Base-by-base conservation (phyloP, 768 basidiomycete genomes). In the Leccinum pellstonianum region DNA sequence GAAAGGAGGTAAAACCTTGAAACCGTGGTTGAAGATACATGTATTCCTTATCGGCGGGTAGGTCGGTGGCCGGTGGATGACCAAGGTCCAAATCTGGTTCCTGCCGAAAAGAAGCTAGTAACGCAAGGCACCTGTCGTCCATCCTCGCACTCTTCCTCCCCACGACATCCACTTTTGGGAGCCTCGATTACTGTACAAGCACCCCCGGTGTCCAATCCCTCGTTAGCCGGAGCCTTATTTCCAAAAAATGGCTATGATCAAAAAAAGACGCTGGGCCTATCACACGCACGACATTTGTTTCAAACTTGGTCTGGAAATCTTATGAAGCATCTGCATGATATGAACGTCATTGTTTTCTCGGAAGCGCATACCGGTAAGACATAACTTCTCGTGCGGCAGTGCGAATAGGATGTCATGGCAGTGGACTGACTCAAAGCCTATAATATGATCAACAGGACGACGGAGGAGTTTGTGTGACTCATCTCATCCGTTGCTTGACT, bases 371-470 rank as follows among this genome's bases (percentile, higher is more conserved):
- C 55, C 14, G 58, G 52, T 15, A 35, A 7, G 33, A 15, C 38
- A 55, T 48, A 52, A 50, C 49, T 38, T 33, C 25, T 23, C 3
- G 29, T 43, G 43, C 25, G 46, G 59, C 57, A 58, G n/a, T 57
- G 46, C 29, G 46, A 51, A 52, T 51, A 15, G 37, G 11, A 37
- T 19, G 11, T 7, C 9, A 60, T 52, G 55, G 68, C 50, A 23
- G 50, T 51, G 57, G 47, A 31, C 57, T 6, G 17, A 11, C 15
- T 27, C 31, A 12, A 52, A 46, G 10, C 25, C 14, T 68, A 68
- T 70, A 70, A 60, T 53, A 70, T 37, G 47, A 51, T 29, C 51
- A 12, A 12, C 25, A 55, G 21, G 37, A 37, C 23, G 52, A 38
- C 23, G 21, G 10, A 48, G 19, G 8, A 7, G 43, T 19, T n/a